Evolutionary conservation across 2,329 filamentous ascomycete species (phyloP), one percentile per base, ranked within the genome.

Genomic region (Torrubiella hemipterigena): DNA sequence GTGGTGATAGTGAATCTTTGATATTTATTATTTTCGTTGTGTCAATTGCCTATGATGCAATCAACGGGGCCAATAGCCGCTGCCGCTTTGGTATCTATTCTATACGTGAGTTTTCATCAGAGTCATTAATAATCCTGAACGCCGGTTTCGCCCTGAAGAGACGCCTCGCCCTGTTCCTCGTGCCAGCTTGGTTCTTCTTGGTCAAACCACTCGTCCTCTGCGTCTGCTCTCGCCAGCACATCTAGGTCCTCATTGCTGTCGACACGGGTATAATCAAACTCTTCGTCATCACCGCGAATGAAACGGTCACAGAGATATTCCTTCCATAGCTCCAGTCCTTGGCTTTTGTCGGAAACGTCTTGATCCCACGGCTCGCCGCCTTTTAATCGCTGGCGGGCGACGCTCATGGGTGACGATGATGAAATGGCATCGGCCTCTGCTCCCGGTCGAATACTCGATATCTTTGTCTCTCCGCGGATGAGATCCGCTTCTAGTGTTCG

Each of bases 401-500:
- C 64, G 39, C 66, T 59, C 38, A 60, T 61, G 27, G 27, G 5
- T 12, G 27, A 9, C n/a, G 27, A 7, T 3, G 31, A 6, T 6
- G 27, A 28, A 13, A 35, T 27, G n/a, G 33, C 13, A 7, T 31
- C 30, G 20, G n/a, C n/a, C n/a, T n/a, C n/a, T n/a, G n/a, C n/a
- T n/a, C n/a, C n/a, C n/a, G n/a, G n/a, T n/a, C 25, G 32, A 20
- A 58, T 31, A 2, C 74, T 30, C 66, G 70, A 39, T 74, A 89
- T 66, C 47, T 82, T 82, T 10, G 78, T 78, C 51, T 93, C 84
- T 12, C 81, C 79, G 17, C 84, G 74, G 37, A 77, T 58, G 6
- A 93, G 61, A 41, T 87, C 83, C 2, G 82, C 76, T 49, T 93
- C 81, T 5, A 93, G 67, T 10, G 81, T 69, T 16, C 81, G 80